These are phyloP conservation scores for Pythium rhizo-oryzae DNA, from an alignment of 352 stramenopile species.

Conservation along the genomic window DNA sequence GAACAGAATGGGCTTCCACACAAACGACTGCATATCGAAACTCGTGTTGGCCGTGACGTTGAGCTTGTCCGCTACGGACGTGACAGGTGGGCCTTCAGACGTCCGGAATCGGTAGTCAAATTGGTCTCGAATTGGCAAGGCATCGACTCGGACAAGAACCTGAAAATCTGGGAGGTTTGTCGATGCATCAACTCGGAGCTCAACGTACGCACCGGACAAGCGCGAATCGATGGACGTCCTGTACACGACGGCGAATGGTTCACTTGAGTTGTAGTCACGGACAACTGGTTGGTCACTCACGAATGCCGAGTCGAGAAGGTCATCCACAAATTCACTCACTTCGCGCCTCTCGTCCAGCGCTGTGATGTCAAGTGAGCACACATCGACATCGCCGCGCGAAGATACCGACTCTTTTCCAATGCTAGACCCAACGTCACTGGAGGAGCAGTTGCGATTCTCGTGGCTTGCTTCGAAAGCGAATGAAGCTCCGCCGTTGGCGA, in stretches of 20 bases:
- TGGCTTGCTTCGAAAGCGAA: slow-evolving; percentile 13
- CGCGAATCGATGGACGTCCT: background rate
- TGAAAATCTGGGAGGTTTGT: slow-evolving; percentile 19
- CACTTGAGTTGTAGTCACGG: background rate
- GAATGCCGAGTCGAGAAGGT: slow-evolving; percentile 10
- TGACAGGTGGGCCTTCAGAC: background rate
- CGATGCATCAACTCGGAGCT: slow-evolving; percentile 2
- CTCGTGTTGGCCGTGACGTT: slow-evolving; percentile 8
- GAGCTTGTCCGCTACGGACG: background rate
- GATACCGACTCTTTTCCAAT: background rate
- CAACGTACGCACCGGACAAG: slow-evolving; percentile 2
- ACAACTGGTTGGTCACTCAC: background rate
- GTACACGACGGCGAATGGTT: slow-evolving; percentile 4
- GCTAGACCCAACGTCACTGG: background rate
- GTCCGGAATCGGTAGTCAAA: slow-evolving; percentile 20
- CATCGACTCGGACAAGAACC: slow-evolving; percentile 15
- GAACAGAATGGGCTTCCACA: slow-evolving; percentile 16
- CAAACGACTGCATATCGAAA: slow-evolving; percentile 8
- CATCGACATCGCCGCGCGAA: background rate
- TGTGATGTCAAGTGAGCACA: background rate
- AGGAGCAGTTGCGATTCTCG: slow-evolving; percentile 5
- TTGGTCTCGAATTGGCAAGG: slow-evolving; percentile 5
- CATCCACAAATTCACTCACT: background rate
- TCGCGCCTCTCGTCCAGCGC: background rate
- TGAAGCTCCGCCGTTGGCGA: slow-evolving; percentile 4